Evolutionary conservation across 345 rosid species (phyloP), one percentile per base, ranked within the genome.

Genomic region (Lepidium sativum): DNA sequence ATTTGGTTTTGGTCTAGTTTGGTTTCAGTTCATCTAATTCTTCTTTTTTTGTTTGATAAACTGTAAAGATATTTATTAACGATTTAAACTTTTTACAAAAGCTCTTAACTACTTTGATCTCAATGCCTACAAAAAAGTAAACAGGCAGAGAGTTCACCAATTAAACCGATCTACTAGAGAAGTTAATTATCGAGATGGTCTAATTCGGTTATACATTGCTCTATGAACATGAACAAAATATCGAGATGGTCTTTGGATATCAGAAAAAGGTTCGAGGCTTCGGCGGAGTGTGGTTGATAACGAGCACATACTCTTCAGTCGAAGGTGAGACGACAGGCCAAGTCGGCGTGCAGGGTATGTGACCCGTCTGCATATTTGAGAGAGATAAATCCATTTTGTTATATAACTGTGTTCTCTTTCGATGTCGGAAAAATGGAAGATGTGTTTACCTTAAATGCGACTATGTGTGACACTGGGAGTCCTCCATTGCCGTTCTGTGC

Each of bases 401-500:
- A 54, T 4, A 11, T 9, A 38, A 21, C 44, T 31, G 18, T 8
- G 29, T 14, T 16, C 16, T 34, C 62, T 23, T 6, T 16, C 4
- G 3, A 21, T 61, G 55, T 53, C 57, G 8, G 53, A 38, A 54
- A 23, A 40, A 38, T 37, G 6, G 4, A 51, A 50, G 35, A 31
- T 11, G 21, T 25, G n/a, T 11, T 8, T 83, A 54, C 95, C 90
- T 86, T 91, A 80, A 79, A 86, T 23, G 84, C 86, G 56, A 87
- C 79, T 23, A 89, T 71, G 63, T 87, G 94, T 20, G 96, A 92
- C 71, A 82, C 71, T 1, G 91, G 97, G 79, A 92, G 80, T 50
- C 98, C 97, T 68, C 86, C 96, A 74, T 80, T 86, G 27, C 97
- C 97, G 29, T 16, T 74, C 43, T 20, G 67, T 54, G 91, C 91